Evolutionary conservation across 176 grass and related monocot species (phyloP), one percentile per base, ranked within the genome.

Genomic region (Eragrostis curvula): DNA sequence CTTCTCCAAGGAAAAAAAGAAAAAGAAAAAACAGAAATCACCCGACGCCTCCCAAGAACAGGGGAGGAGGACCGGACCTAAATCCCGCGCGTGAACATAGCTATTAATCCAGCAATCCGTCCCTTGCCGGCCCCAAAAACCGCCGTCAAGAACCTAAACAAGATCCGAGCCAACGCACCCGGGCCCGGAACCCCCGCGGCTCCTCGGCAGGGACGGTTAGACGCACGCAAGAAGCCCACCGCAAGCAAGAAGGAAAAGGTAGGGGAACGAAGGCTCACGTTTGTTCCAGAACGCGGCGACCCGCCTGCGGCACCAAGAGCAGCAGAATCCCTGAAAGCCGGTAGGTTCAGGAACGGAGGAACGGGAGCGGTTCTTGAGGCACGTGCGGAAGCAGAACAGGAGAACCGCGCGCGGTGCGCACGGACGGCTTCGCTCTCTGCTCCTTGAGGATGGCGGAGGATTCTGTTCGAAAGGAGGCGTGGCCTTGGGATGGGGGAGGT

Each of bases 241-340:
- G 32, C 13, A 61, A 48, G 25, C 7, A 14, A 18, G 18, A 4
- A 3, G 15, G 45, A 15, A 48, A 29, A 3, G 15, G 15, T 8
- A 2, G 12, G 32, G 30, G 17, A 3, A 40, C 10, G 59, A 55
- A 78, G 3, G 55, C 86, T 77, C 86, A 87, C 66, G 13, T 40
- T 78, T 46, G 12, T 76, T 69, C 85, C 28, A 67, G 25, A 48
- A 62, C 13, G 28, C 21, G 53, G 28, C 21, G 53, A 58, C 29
- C 29, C 29, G 44, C 20, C 30, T 3, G 53, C 14, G 74, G 44
- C 51, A 17, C 53, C 40, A 12, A 47, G 52, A 71, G 7, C 12
- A 61, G 66, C 27, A 58, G 42, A 21, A 3, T 11, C 44, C 21
- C 71, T 1, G 20, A 20, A 65, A 49, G 51, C 61, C 43, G 29